These are phyloP conservation scores for Oenanthe sinensis DNA, from an alignment of 129 eudicot genomes.

Conservation along the genomic window DNA sequence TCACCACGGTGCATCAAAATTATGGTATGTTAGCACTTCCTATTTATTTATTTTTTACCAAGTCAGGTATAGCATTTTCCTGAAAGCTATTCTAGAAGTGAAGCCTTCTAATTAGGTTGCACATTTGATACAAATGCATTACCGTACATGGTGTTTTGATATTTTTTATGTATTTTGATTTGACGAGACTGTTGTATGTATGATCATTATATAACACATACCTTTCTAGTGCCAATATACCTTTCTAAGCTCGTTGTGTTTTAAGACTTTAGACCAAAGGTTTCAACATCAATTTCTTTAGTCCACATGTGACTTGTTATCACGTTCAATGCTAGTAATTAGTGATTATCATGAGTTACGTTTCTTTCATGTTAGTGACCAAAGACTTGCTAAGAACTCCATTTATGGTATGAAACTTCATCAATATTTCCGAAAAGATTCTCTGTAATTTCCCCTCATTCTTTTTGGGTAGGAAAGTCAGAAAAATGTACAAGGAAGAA, in stretches of 20 bases:
- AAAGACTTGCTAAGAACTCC: not conserved
- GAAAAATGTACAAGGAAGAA: not conserved
- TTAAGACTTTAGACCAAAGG: not conserved
- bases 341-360: not conserved
- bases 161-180: not conserved
- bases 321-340: not conserved
- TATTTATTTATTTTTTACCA: not conserved
- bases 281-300: not conserved
- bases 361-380: not conserved
- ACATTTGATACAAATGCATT: not conserved
- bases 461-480: not conserved
- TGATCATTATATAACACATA: not conserved
- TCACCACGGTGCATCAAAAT: slow-evolving; percentile 75
- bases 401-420: not conserved
- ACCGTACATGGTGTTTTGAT: not conserved
- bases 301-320: not conserved
- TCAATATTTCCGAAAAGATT: too few species aligned
- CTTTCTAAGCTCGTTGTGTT: not conserved
- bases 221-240: not conserved
- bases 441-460: not conserved
- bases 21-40: slow-evolving; percentile 38
- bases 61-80: not conserved
- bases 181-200: not conserved
- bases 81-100: not conserved
- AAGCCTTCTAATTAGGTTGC: not conserved